Conservation (phyloP, 2,329 filamentous ascomycete genomes). For the Geoglossum cookeanum region DNA sequence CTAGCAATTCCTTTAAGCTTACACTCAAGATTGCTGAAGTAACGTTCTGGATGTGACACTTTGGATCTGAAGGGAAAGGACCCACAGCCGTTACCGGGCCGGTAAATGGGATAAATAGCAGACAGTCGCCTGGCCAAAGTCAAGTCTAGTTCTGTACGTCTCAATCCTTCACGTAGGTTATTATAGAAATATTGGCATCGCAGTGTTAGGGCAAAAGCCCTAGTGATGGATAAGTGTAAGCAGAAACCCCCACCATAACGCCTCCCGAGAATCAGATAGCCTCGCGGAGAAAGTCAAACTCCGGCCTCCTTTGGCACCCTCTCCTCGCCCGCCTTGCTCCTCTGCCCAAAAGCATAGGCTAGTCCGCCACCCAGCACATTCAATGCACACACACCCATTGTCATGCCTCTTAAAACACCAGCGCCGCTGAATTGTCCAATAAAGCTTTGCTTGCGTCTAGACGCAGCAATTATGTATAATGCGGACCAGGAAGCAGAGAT, state of each 20-base stretch:
- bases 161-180: too few species aligned
- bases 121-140: too few species aligned
- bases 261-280: not conserved
- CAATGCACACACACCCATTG: slow-evolving; percentile 29
- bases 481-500: slow-evolving; percentile 46
- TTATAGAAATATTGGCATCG: too few species aligned
- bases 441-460: slow-evolving; percentile 32
- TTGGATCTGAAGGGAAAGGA: too few species aligned
- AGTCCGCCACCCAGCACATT: slow-evolving; percentile 32
- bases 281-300: not conserved
- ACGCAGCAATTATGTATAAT: slow-evolving; percentile 42
- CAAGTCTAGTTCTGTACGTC: too few species aligned
- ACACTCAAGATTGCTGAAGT: not conserved
- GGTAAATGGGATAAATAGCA: too few species aligned
- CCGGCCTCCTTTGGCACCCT: not conserved
- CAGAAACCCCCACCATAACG: not conserved
- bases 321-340: not conserved
- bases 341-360: slow-evolving; percentile 30
- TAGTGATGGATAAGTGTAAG: too few species aligned
- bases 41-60: not conserved
- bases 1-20: not conserved
- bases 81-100: too few species aligned
- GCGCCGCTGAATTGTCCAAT: slow-evolving; percentile 29
- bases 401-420: slow-evolving; percentile 31
- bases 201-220: too few species aligned